phyloP scores from a whole-genome alignment of 371 early-diverging fungal species.

The Mortierella sp. region DNA sequence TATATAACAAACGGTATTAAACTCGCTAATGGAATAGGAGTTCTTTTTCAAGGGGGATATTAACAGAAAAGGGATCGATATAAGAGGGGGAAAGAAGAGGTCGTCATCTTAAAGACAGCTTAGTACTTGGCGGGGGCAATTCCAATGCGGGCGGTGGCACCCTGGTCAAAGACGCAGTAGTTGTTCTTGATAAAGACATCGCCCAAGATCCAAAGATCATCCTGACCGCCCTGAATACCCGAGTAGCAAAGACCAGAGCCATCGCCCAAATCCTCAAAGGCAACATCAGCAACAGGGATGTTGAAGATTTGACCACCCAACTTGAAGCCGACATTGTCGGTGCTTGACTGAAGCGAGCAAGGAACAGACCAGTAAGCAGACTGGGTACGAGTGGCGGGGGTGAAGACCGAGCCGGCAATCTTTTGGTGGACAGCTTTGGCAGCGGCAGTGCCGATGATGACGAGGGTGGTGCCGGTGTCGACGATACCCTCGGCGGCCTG shows the following conservation, averaged over 20 bases:
- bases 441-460: constrained; percentile 30
- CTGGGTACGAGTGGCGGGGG: not conserved
- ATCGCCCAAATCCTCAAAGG: constrained; percentile 13
- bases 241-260: constrained; percentile 25
- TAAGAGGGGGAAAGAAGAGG: not conserved
- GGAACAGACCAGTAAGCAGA: constrained; percentile 29
- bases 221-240: constrained; percentile 35
- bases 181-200: constrained; percentile 65
- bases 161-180: constrained; percentile 63
- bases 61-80: not conserved
- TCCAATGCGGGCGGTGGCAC: constrained; percentile 21
- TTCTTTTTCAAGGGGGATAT: not conserved
- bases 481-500: constrained; percentile 41
- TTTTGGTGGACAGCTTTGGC: constrained; percentile 25
- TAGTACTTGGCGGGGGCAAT: constrained; percentile 33
- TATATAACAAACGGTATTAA: not conserved
- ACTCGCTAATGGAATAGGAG: not conserved
- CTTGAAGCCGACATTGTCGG: constrained; percentile 22
- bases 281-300: constrained; percentile 30
- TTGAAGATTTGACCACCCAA: constrained; percentile 24
- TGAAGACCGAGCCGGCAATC: constrained; percentile 19
- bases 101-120: not conserved
- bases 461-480: constrained; percentile 59
- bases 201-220: constrained; percentile 58
- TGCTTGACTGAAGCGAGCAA: constrained; percentile 12